Base-by-base conservation (phyloP, 2,329 filamentous ascomycete genomes). In the Beauveria sp. region DNA sequence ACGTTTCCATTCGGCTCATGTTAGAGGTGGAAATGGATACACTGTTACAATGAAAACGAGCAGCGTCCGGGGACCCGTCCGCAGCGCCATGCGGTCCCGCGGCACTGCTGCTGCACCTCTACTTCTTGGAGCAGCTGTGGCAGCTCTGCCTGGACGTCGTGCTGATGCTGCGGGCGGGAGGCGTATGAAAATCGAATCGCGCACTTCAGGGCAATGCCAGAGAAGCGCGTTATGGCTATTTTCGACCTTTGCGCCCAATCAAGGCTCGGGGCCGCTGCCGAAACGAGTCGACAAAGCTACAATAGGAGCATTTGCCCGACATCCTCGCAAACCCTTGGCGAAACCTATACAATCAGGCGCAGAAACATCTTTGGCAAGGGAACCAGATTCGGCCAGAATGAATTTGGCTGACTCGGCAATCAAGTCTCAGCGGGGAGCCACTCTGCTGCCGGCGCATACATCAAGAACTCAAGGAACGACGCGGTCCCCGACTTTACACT, bases 161-260 rank as follows among this genome's bases (percentile, higher is more conserved):
- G 40, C 47, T 26, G 22, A 40, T 47, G 44, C 59, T 56, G 53
- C 53, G 44, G 54, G 50, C n/a, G 37, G 59, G 7, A 53, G 34
- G 64, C 62, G 43, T 64, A 65, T 26, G 57, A 54, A 51, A 65
- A 34, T 28, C 63, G 41, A 24, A 37, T 59, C 24, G 60, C 37
- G 14, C 47, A 47, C 16, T 62, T 59, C n/a, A 59, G 16, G 5
- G 0, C 16, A 22, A 9, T 77, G 75, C 55, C 51, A 70, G 0
- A 68, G 65, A 54, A 76, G 71, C 54, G 71, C 73, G 12, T 50
- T 67, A 62, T 79, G 76, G 76, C 71, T 79, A 43, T 68, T 71
- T 41, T 77, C 75, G 55, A 79, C 76, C 14, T 79, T 79, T 65
- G 59, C 70, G 52, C 69, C 72, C 20, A 58, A 66, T 20, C 61